Conservation (phyloP, 2,329 filamentous ascomycete species). For the Xylaria multiplex region DNA sequence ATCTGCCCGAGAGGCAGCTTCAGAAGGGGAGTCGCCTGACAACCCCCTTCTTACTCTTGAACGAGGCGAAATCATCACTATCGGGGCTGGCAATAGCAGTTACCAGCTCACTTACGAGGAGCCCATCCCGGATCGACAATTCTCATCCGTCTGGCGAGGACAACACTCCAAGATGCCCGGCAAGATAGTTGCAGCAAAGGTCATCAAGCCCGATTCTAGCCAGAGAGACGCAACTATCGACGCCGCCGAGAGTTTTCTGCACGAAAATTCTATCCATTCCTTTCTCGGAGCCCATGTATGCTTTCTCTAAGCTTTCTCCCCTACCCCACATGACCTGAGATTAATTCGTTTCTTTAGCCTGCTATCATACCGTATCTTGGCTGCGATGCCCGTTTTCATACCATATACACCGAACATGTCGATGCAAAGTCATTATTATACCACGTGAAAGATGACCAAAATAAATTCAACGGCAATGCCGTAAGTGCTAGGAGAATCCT, state of each 20-base stretch:
- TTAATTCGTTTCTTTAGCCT: slow-evolving; percentile 10
- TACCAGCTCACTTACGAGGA: slow-evolving; percentile 10
- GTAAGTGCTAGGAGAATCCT: slow-evolving; percentile 21
- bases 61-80: background rate
- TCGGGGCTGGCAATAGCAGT: slow-evolving; percentile 4
- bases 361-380: slow-evolving; percentile 10
- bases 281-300: slow-evolving; percentile 24
- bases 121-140: background rate
- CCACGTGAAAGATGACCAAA: background rate
- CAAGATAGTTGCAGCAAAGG: slow-evolving; percentile 10
- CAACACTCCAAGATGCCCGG: slow-evolving; percentile 8
- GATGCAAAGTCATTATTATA: background rate
- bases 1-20: no score
- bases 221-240: slow-evolving; percentile 6
- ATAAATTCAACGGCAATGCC: slow-evolving; percentile 10
- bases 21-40: background rate
- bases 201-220: slow-evolving; percentile 6
- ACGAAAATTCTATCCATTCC: slow-evolving; percentile 16
- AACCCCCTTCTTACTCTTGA: slow-evolving; percentile 7
- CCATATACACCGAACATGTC: slow-evolving; percentile 19
- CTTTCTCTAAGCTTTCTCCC: background rate
- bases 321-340: no score
- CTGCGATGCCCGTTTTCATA: slow-evolving; percentile 19
- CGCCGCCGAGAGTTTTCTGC: slow-evolving; percentile 16
- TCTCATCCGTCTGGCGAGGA: background rate